Percentiles rank a stretch among this genome's conserved stretches.
These are phyloP conservation scores for Spathaspora sp. DNA, from an alignment of 805 yeast genomes.

Conservation along the genomic window DNA sequence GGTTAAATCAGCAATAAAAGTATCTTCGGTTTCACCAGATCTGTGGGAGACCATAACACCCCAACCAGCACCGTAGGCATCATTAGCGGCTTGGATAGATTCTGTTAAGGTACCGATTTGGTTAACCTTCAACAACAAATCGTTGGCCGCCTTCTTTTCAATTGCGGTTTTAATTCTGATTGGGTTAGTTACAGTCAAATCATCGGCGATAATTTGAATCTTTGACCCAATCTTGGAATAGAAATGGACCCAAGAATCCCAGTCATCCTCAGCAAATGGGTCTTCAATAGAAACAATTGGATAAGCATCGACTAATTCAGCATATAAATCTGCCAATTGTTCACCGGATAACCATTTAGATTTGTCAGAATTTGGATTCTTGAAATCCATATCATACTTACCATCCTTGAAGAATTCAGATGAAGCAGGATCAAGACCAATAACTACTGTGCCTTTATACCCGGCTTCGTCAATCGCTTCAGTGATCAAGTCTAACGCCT, in stretches of 20 bases:
- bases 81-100: slow-evolving; percentile 95
- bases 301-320: slow-evolving; percentile 75
- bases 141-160: slow-evolving; percentile 93
- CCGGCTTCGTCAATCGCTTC: slow-evolving; percentile 92
- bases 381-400: slow-evolving; percentile 96
- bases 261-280: slow-evolving; percentile 99
- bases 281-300: slow-evolving; percentile 98
- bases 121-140: slow-evolving; percentile 94
- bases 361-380: slow-evolving; percentile 89
- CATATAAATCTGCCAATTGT: slow-evolving; percentile 84
- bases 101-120: slow-evolving; percentile 97
- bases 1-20: slow-evolving; percentile 94
- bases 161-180: slow-evolving; percentile 90
- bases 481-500: slow-evolving; percentile 92
- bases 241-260: slow-evolving; percentile 97
- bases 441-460: slow-evolving; percentile 86
- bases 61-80: slow-evolving; percentile 95
- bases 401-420: slow-evolving; percentile 98
- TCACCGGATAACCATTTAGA: slow-evolving; percentile 89
- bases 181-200: slow-evolving; percentile 98
- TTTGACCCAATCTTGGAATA: slow-evolving; percentile 59
- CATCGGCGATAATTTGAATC: slow-evolving; percentile 95
- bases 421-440: slow-evolving; percentile 95
- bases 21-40: slow-evolving; percentile 99
- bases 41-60: slow-evolving; percentile 99